These are phyloP conservation scores for Metarhizium guizhouense DNA, from an alignment of 2,329 filamentous ascomycete species.

Conservation along the genomic window DNA sequence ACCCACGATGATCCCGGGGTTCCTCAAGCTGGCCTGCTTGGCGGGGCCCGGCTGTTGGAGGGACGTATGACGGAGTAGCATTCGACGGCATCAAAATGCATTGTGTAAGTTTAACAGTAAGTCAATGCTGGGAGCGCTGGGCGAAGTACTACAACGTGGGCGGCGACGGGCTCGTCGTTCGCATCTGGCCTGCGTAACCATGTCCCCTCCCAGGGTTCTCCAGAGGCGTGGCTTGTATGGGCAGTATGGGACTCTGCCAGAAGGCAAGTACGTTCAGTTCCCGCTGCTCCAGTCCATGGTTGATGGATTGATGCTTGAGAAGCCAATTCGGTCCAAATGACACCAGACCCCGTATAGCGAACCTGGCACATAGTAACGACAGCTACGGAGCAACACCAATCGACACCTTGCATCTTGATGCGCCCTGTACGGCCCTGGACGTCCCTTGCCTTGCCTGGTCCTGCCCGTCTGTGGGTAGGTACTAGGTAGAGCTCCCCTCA, in stretches of 20 bases:
- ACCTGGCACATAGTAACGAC: not conserved
- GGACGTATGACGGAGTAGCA: not conserved
- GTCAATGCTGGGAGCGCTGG: no score
- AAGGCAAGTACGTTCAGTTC: not conserved
- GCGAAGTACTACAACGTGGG: no score
- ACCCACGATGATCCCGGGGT: constrained; percentile 1
- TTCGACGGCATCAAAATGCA: not conserved
- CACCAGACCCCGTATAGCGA: no score
- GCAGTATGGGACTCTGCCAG: not conserved
- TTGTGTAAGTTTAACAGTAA: not conserved
- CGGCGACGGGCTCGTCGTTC: no score
- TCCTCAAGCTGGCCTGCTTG: not conserved
- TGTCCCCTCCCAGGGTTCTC: no score
- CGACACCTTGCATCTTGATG: not conserved
- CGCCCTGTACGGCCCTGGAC: not conserved
- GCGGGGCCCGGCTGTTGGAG: not conserved
- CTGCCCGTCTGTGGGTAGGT: not conserved
- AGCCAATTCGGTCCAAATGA: not conserved
- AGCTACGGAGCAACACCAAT: not conserved
- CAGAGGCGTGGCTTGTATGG: not conserved
- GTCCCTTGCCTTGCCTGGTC: not conserved
- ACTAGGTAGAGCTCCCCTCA: no score
- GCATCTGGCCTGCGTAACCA: no score
- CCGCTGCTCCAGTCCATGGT: not conserved
- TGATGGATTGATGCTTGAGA: not conserved